Evolutionary conservation across 192 early-diverging fungal species (phyloP).

Genomic region (Rhizoclosmatium globosum): DNA sequence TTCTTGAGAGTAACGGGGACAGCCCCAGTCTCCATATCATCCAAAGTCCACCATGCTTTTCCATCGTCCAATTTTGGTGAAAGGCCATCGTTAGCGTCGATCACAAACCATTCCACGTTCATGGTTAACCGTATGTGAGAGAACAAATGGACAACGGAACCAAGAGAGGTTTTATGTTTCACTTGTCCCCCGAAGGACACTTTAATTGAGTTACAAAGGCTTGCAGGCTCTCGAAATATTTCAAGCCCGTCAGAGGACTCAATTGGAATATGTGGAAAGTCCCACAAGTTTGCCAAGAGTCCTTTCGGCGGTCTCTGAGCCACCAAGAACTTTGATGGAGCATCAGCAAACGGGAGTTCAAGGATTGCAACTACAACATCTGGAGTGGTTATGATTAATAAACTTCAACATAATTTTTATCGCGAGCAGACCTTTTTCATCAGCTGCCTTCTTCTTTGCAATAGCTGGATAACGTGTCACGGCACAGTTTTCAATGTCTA

Average conservation of each 20-base stretch:
- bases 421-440: slow-evolving; percentile 63
- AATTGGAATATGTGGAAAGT: slow-evolving; percentile 63
- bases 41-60: slow-evolving; percentile 51
- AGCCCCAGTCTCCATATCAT: slow-evolving; percentile 55
- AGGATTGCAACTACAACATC: slow-evolving; percentile 60
- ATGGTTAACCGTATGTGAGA: slow-evolving; percentile 66
- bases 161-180: slow-evolving; percentile 36
- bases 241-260: no score
- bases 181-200: no score
- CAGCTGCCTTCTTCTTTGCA: slow-evolving; percentile 63
- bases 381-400: no score
- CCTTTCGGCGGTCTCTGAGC: slow-evolving; percentile 66
- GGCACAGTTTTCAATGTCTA: slow-evolving; percentile 43
- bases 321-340: slow-evolving; percentile 56
- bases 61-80: background rate
- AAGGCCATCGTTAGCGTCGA: background rate
- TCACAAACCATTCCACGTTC: slow-evolving; percentile 30
- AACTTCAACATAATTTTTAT: no score
- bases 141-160: slow-evolving; percentile 68
- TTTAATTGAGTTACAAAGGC: no score
- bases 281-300: slow-evolving; percentile 79
- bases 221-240: no score
- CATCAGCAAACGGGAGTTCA: slow-evolving; percentile 41
- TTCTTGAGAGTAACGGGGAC: slow-evolving; percentile 69
- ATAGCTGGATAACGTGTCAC: slow-evolving; percentile 65